Conservation (phyloP, 495 filamentous ascomycete genomes). For the Bacidia rubella region DNA sequence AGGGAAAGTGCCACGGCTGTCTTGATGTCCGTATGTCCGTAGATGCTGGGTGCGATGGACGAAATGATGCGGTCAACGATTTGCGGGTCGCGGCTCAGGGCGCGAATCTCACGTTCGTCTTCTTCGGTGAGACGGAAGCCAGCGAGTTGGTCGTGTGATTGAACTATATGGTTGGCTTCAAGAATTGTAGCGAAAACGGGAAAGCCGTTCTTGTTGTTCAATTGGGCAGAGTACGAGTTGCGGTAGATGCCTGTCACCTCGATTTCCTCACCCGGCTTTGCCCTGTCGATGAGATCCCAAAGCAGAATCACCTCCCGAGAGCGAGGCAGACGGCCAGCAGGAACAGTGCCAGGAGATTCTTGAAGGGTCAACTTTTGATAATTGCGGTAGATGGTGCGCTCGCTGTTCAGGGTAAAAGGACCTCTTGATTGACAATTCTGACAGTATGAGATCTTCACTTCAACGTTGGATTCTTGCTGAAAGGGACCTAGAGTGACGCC, state of each 20-base stretch:
- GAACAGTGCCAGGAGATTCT: slow-evolving; percentile 94
- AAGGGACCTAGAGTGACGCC: slow-evolving; percentile 85
- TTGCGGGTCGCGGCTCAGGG: slow-evolving; percentile 72
- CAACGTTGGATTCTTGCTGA: slow-evolving; percentile 89
- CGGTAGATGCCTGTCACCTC: slow-evolving; percentile 95
- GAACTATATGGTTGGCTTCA: slow-evolving; percentile 93
- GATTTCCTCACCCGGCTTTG: slow-evolving; percentile 95
- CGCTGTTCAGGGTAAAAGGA: slow-evolving; percentile 89
- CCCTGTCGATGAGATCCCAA: slow-evolving; percentile 92
- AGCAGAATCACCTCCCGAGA: slow-evolving; percentile 92
- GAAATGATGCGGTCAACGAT: slow-evolving; percentile 90
- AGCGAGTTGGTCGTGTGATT: slow-evolving; percentile 94
- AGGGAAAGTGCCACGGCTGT: slow-evolving; percentile 88
- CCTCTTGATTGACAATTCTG: slow-evolving; percentile 95
- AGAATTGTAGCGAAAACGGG: slow-evolving; percentile 96
- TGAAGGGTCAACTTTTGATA: slow-evolving; percentile 97
- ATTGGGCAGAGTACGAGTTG: slow-evolving; percentile 93
- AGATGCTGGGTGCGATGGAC: slow-evolving; percentile 94
- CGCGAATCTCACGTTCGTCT: slow-evolving; percentile 85
- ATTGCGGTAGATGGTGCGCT: slow-evolving; percentile 98
- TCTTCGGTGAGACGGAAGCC: slow-evolving; percentile 93
- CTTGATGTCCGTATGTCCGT: slow-evolving; percentile 95
- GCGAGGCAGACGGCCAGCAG: slow-evolving; percentile 86
- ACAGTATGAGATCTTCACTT: slow-evolving; percentile 93
- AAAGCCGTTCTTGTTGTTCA: slow-evolving; percentile 99